These are phyloP conservation scores for Plasmopara muralis DNA, from an alignment of 352 stramenopile species.

Conservation along the genomic window DNA sequence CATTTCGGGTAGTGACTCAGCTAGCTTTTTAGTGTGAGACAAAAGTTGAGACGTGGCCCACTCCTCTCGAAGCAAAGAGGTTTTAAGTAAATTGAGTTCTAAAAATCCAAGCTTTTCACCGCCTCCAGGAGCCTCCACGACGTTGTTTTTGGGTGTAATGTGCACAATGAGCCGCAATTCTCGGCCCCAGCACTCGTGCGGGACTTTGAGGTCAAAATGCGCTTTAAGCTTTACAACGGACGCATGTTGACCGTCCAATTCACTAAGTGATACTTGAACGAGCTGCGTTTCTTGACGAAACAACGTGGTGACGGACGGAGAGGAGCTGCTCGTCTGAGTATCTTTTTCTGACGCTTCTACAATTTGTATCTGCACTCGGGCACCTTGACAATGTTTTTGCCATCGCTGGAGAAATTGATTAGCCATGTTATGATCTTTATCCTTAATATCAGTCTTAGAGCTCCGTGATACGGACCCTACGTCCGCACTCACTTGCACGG, in stretches of 20 bases:
- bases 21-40: conserved; percentile 42
- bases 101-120: conserved; percentile 1
- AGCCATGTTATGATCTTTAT: neutral
- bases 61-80: conserved; percentile 30
- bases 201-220: conserved; percentile 55
- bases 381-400: conserved; percentile 36
- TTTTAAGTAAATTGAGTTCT: neutral
- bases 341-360: conserved; percentile 18
- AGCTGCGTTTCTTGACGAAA: conserved; percentile 60
- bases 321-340: conserved; percentile 11
- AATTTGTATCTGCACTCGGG: conserved; percentile 46
- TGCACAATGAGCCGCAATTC: conserved; percentile 45
- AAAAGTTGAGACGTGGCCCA: conserved; percentile 33
- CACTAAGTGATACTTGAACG: conserved; percentile 18
- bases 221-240: conserved; percentile 27
- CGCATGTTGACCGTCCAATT: conserved; percentile 1
- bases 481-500: conserved; percentile 32
- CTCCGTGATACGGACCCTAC: neutral
- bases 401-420: conserved; percentile 26
- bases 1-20: conserved; percentile 31
- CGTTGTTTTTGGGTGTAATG: conserved; percentile 30
- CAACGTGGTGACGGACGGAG: conserved; percentile 25
- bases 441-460: conserved; percentile 1
- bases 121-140: conserved; percentile 9
- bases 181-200: conserved; percentile 52